Evolutionary conservation across 805 yeast genomes (phyloP), one percentile per base, ranked within the genome.

Genomic region (Metschnikowia lochheadii): DNA sequence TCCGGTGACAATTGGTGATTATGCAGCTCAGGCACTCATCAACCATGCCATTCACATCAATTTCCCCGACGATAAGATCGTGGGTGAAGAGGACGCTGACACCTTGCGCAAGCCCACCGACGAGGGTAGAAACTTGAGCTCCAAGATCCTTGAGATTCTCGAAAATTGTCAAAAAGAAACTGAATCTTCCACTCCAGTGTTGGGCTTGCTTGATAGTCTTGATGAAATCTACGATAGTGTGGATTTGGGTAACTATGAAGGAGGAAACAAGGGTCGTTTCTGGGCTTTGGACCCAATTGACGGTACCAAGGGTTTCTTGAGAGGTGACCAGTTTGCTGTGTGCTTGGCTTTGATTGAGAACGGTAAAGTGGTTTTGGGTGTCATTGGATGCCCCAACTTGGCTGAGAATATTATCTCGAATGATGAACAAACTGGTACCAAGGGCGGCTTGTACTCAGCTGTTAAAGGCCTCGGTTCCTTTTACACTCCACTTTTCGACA

Each of bases 271-370:
- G 35, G 96, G 96, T 21, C 76, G 99, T 54, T 83, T 89, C 64
- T 94, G 99, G 99, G 96, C 97, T 0, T 72, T 94, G 62, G 99
- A 94, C 63, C 99, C 99, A 37, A 91, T 94, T 54, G 99, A 94
- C 64, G 99, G 99, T 6, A 94, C 99, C 18, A 94, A 73, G 66
- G 99, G 99, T 0, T 94, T 94, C 65, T 72, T 94, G 49, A 78
- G 99, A 63, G 96, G 96, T 43, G 97, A 91, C 56, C 99, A 94
- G 65, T 94, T 89, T 67, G 97, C 99, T 1, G 96, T 94, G 1
- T 94, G 99, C 64, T 73, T 94, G 41, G 97, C 96, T 0, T 72
- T 94, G 57, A 84, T 94, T 43, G 95, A 83, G 31, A 86, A 91
- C 62, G 96, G 96, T 13, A 75, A 80, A 45, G 96, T 89, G 1